Evolutionary conservation across 495 filamentous ascomycete genomes (phyloP), one percentile per base, ranked within the genome.

Genomic region (Hypoxylon lienhwacheense): DNA sequence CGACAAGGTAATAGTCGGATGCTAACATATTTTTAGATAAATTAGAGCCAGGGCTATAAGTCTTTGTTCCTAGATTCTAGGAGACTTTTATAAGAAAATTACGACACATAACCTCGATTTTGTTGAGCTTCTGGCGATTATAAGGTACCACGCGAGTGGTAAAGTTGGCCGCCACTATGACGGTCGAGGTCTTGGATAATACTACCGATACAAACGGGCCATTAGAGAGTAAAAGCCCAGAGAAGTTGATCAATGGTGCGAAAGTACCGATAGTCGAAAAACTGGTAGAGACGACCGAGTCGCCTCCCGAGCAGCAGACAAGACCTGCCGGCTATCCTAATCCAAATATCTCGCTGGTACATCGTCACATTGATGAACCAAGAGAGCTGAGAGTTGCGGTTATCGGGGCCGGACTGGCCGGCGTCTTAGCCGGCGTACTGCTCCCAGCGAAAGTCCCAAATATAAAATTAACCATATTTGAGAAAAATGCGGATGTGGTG

Each of bases 401-500:
- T 37, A 81, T 88, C 49, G 86, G 86, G 4, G 84, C 84, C 29
- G 85, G 85, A 0, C 75, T 85, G 7, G 80, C 84, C 1, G 86
- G 86, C 1, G 78, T 87, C 14, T 68, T 82, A 7, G 71, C 78
- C 1, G 84, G 81, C 11, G 81, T 86, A 53, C 72, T 84, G 17
- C 73, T 87, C 14, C 74, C 77, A 0, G 75, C 81, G 34, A 77
- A 77, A 35, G 75, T 85, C 25, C 73, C 72, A 2, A 81, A 82
- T 42, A 63, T 86, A 25, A 69, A 81, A 7, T 65, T 86, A 5
- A 78, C 73, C 15, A 81, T 88, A 33, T 91, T 85, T 58, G 87
- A 90, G 67, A 89, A 89, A 73, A 91, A 89, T 56, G 68, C 69
- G 0, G 84, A 82, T 41, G 74, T 88, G 54, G 71, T 72, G 34